Conservation (phyloP, 176 grass and related monocot genomes). For the Chloris gayana region DNA sequence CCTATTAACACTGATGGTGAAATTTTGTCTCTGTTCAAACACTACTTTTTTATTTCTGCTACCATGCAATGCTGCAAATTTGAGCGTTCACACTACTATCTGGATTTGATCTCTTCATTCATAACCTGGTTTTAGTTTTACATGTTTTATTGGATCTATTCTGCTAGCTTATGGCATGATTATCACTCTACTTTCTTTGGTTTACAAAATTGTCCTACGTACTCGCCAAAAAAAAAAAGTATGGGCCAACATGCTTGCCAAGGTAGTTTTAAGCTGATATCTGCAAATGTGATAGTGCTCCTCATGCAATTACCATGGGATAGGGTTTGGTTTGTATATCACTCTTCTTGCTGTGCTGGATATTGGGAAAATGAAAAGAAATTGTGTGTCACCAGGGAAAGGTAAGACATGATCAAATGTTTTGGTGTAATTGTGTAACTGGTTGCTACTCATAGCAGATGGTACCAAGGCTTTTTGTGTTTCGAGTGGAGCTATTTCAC, state of each 20-base stretch:
- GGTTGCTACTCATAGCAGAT: background rate
- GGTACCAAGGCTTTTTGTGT: constrained; percentile 7
- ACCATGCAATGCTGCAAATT: constrained; percentile 24
- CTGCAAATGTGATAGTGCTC: background rate
- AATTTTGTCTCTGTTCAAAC: constrained; percentile 27
- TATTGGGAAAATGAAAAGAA: background rate
- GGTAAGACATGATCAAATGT: background rate
- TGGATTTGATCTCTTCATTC: constrained; percentile 18
- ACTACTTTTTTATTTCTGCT: constrained; percentile 29
- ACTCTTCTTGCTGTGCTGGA: constrained; percentile 3
- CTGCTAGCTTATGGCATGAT: constrained; percentile 10
- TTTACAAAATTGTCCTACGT: background rate
- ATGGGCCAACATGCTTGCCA: constrained; percentile 5
- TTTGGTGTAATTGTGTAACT: background rate
- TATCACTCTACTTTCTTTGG: background rate
- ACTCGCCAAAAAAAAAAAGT: background rate
- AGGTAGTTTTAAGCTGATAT: constrained; percentile 7
- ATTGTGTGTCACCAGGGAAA: background rate
- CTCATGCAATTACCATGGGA: constrained; percentile 15
- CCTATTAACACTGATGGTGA: background rate
- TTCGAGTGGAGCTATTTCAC: background rate
- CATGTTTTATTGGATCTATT: background rate
- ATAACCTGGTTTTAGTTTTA: background rate
- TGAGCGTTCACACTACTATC: background rate
- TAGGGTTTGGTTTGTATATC: constrained; percentile 1